phyloP scores from a whole-genome alignment of 306 rosid genomes.

The Casuarina equisetifolia region DNA sequence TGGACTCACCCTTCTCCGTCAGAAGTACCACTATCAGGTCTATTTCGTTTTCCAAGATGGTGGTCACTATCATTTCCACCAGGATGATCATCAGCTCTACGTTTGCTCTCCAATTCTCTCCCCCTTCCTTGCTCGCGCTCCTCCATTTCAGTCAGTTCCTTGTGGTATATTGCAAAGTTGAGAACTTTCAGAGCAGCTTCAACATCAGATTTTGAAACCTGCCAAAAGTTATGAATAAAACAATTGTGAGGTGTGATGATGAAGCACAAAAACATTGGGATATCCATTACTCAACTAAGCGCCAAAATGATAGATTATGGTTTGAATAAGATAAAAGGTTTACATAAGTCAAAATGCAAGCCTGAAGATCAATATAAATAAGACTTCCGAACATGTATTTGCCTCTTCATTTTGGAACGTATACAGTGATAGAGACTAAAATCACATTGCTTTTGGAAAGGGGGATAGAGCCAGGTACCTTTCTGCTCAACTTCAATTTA shows the following conservation, averaged over 20 bases:
- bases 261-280: background rate
- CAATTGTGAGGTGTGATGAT: background rate
- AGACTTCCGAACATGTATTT: background rate
- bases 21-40: conserved; percentile 45
- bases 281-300: background rate
- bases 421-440: background rate
- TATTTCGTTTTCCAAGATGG: conserved; percentile 39
- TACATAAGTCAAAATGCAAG: background rate
- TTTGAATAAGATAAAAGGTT: background rate
- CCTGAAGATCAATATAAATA: background rate
- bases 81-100: conserved; percentile 48
- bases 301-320: background rate
- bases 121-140: conserved; percentile 84
- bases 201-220: conserved; percentile 90
- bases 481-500: conserved; percentile 82
- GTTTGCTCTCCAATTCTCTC: conserved; percentile 63
- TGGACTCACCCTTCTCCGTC: conserved; percentile 51
- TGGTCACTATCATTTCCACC: conserved; percentile 46
- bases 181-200: conserved; percentile 85
- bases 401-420: background rate
- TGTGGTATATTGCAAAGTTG: conserved; percentile 92
- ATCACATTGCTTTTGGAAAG: background rate
- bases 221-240: conserved; percentile 20
- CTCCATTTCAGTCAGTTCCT: conserved; percentile 90
- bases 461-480: conserved; percentile 42